Percentiles rank a stretch among this genome's conserved stretches.
These are phyloP conservation scores for Pythium sp. DNA, from an alignment of 352 stramenopile genomes.

Conservation along the genomic window DNA sequence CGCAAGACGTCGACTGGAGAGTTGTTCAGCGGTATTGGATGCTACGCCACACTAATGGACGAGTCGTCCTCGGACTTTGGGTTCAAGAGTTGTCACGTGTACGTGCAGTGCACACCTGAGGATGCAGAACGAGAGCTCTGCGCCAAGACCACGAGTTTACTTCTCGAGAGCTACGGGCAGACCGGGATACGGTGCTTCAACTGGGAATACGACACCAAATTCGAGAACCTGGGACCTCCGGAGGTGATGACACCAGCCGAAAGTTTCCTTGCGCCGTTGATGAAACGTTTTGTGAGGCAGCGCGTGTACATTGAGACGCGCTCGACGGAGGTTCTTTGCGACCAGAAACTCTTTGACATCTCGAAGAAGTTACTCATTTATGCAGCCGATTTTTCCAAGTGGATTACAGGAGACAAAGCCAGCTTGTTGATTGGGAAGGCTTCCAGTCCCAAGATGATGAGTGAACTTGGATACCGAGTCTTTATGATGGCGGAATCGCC, in stretches of 20 bases:
- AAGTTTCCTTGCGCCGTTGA: background rate
- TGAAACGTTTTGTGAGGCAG: too few species aligned
- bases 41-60: background rate
- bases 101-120: background rate
- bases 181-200: background rate
- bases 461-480: too few species aligned
- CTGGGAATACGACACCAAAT: background rate
- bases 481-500: too few species aligned
- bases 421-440: too few species aligned
- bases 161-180: background rate
- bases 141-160: background rate
- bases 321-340: too few species aligned
- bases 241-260: too few species aligned
- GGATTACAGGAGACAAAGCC: too few species aligned
- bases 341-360: too few species aligned
- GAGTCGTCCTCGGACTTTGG: background rate
- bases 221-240: background rate
- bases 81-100: background rate
- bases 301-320: too few species aligned
- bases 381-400: too few species aligned
- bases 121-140: background rate
- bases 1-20: background rate
- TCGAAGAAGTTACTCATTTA: too few species aligned
- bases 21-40: background rate
- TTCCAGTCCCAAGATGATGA: too few species aligned